Evolutionary conservation across 768 basidiomycete genomes (phyloP), one percentile per base, ranked within the genome.

Genomic region (Podaxis sp.): DNA sequence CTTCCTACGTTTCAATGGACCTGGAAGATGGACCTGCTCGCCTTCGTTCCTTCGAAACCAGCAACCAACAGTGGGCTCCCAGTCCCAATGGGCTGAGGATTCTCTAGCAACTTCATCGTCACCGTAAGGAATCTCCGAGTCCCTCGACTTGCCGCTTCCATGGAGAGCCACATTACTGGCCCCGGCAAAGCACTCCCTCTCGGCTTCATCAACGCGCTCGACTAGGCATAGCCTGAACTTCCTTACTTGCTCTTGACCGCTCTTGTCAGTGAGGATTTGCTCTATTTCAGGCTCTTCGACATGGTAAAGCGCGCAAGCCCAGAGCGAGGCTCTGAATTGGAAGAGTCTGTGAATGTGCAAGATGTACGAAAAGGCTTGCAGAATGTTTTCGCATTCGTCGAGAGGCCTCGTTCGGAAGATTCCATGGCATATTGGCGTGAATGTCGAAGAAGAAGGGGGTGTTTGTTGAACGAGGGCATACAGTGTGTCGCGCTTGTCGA

Each of bases 311-410:
- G 79, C 79, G 59, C 81, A 83, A 15, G 78, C 76, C 80, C 82
- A 86, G 24, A 86, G 66, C 8, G 83, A 82, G 8, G 83, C 82
- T 57, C 85, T 82, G 17, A 83, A 74, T 6, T 66, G 72, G 6
- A 76, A 73, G 15, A 85, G 68, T 19, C 69, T 69, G 46, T 76
- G 72, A 0, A 68, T 69, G 19, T 72, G 70, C 15, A 87, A 69
- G 11, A 68, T 59, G 2, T 64, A 46, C 63, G 70, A 66, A 54
- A 78, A 74, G 0, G 53, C 46, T 28, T 74, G 70, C 44, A 64
- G 65, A 60, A 59, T 67, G 57, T 61, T 30, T 56, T 64, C 68
- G 40, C 68, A 62, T 33, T 44, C 52, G 26, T 55, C 42, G 39
- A 73, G 46, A 30, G 64, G 46, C 12, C 42, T 57, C 8, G 30